Base-by-base conservation (phyloP, 164 flowering plant genomes). In the Vitis riparia region DNA sequence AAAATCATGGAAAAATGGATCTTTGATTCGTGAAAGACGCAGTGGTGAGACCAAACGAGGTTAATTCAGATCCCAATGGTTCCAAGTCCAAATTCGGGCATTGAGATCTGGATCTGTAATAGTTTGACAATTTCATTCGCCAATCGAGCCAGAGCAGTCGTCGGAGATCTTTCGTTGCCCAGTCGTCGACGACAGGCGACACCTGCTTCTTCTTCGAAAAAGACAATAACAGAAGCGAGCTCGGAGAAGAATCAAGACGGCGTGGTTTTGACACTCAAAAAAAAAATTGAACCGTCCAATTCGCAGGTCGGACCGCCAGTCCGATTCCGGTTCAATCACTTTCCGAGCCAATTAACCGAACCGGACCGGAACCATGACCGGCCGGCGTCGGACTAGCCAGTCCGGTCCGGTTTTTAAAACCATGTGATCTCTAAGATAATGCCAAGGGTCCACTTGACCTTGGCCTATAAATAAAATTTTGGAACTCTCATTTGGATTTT, bases 61-160 rank as follows among this genome's bases (percentile, higher is more conserved):
- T 12, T 13, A 66, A 37, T 49, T 55, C 52, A 9, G 57, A 68
- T 17, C 48, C 60, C 63, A 7, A 65, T 23, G 1, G 27, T 23
- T 23, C 65, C 67, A 37, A 15, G 13, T 59, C n/a, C 51, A 11
- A 59, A 62, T 32, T n/a, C 52, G 30, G 17, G 3, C 27, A 23
- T 51, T 3, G 55, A 2, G 17, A 62, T 37, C 3, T 1, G 11
- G 19, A 62, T 37, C 8, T 16, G 49, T 9, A 14, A 12, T n/a
- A 17, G 14, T 30, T 3, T 13, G 8, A 30, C 10, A 16, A 5
- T 44, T 5, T 7, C 9, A 23, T 23, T 44, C 29, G 9, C 70
- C 70, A 71, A 23, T 82, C 85, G 49, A 84, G 78, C 2, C 80
- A 77, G 56, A 84, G 85, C 75, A 84, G 61, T 0, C 87, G 85